Evolutionary conservation across 495 filamentous ascomycete species (phyloP), one percentile per base, ranked within the genome.

Genomic region (Parathielavia hyrcaniae): DNA sequence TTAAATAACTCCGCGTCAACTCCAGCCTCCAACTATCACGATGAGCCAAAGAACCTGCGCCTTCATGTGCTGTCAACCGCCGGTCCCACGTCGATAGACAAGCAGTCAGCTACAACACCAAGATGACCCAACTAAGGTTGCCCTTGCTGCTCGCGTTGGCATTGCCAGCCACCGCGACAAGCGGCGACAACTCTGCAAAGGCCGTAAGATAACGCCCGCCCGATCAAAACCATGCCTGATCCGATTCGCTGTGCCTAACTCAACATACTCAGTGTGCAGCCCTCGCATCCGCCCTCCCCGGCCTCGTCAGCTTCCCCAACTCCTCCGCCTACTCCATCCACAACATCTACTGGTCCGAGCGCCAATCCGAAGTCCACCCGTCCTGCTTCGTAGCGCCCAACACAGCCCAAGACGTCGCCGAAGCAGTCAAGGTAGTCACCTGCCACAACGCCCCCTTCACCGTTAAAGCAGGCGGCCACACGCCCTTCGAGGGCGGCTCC

Each of bases 391-490:
- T 79, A 22, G 55, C 71, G 9, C 77, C 78, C 5, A 45, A 43
- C 1, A 67, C 32, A 2, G 53, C 73, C 1, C 11, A 49, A 0
- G 70, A 79, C 19, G 74, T 81, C 7, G 73, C 79, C 3, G 39
- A 40, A 1, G 65, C 69, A 2, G 45, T 83, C 12, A 49, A 64
- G 9, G 52, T 71, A 5, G 58, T 77, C 10, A 66, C 62, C 19
- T 30, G 55, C 0, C 60, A 61, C 3, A 30, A 75, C 32, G 72
- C 76, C 30, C 55, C 70, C 7, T 83, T 84, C 59, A 73, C 75
- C 11, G 74, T 84, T 36, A 74, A 76, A 26, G 69, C 71, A 47
- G 81, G 81, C 14, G 81, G 82, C 0, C 81, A 83, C 61, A 73
- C 68, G 9, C 71, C 74, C n/a, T 76, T 73, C 53, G 58, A 66